A percentile compares a stretch with the other conserved stretches of the same genome.
These are phyloP conservation scores for Starmerella etchellsii DNA, from an alignment of 805 yeast genomes.

Conservation along the genomic window DNA sequence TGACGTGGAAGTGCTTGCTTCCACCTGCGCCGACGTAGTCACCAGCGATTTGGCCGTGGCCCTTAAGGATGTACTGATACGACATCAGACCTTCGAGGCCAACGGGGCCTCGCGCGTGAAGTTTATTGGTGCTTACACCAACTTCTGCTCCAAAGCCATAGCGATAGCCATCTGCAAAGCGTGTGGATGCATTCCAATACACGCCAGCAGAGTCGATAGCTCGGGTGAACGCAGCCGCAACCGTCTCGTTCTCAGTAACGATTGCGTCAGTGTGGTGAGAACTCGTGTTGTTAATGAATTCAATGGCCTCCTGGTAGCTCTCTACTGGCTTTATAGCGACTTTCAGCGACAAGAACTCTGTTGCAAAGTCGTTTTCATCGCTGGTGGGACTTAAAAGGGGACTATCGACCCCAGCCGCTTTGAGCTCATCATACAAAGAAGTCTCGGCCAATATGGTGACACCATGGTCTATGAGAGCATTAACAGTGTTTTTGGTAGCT, in stretches of 20 bases:
- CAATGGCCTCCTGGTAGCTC: constrained; percentile 57
- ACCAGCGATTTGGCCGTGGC: constrained; percentile 83
- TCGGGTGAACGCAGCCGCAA: constrained; percentile 65
- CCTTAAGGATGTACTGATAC: constrained; percentile 85
- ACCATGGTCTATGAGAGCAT: constrained; percentile 42
- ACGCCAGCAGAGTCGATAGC: constrained; percentile 93
- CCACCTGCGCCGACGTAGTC: constrained; percentile 95
- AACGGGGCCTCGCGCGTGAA: constrained; percentile 97
- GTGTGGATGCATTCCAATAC: constrained; percentile 92
- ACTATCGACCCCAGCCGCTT: constrained; percentile 11
- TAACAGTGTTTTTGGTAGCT: constrained; percentile 23
- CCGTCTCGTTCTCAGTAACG: constrained; percentile 56
- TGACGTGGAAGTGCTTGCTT: constrained; percentile 56
- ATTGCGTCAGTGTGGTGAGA: constrained; percentile 95
- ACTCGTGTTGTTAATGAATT: constrained; percentile 79
- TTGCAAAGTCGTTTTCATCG: constrained; percentile 56
- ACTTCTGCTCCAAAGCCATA: constrained; percentile 99
- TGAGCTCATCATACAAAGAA: constrained; percentile 17
- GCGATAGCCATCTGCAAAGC: constrained; percentile 97
- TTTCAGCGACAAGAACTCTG: constrained; percentile 73
- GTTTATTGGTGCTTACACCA: constrained; percentile 91
- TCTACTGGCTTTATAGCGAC: constrained; percentile 57
- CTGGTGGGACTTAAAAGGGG: constrained; percentile 30
- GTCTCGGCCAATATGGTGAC: constrained; percentile 53
- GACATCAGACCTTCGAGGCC: constrained; percentile 95